Base-by-base conservation (phyloP, 192 early-diverging fungal species). In the Nowakowskiella sp. region DNA sequence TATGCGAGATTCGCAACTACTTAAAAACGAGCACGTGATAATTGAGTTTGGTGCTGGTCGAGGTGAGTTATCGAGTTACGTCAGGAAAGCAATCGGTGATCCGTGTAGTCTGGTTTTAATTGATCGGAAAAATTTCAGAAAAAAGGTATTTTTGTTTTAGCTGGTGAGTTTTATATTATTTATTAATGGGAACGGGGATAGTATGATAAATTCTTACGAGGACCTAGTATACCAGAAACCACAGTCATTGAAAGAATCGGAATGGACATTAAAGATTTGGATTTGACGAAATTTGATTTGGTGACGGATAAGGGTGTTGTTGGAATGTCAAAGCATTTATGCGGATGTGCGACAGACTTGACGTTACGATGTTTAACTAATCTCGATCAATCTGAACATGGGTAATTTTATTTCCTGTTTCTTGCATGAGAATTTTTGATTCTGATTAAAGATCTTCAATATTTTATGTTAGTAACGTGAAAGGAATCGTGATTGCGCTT, bases 191-290 rank as follows among this genome's bases (percentile, higher is more conserved):
- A 47, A 28, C 42, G 6, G 9, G 25, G 25, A 39, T 1, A 16
- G 8, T 6, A 27, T 55, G 9, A 7, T 21, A 60, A 54, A 53
- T 22, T 52, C 31, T 52, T 30, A 26, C 22, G 16, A 42, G 10
- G 33, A 59, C 48, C 24, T 49, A 36, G 27, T 19, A 22, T 39
- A 33, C 30, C n/a, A n/a, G 36, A 42, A 7, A 4, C 36, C 5
- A 61, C 33, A 16, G 53, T 30, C 21, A 32, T 50, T 24, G 68
- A 82, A 45, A 77, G 87, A 2, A 58, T 86, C 29, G 55, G 62
- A 22, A 85, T 88, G 55, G 91, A 91, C 49, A 89, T 94, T 58
- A 89, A 90, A 51, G 91, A 94, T 66, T 71, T 92, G 6, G 76
- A 82, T 16, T 66, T 91, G n/a, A 47, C 71, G 6, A 66, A 76